Base-by-base conservation (phyloP, 2,329 filamentous ascomycete species). In the Aspergillus tubingensis region DNA sequence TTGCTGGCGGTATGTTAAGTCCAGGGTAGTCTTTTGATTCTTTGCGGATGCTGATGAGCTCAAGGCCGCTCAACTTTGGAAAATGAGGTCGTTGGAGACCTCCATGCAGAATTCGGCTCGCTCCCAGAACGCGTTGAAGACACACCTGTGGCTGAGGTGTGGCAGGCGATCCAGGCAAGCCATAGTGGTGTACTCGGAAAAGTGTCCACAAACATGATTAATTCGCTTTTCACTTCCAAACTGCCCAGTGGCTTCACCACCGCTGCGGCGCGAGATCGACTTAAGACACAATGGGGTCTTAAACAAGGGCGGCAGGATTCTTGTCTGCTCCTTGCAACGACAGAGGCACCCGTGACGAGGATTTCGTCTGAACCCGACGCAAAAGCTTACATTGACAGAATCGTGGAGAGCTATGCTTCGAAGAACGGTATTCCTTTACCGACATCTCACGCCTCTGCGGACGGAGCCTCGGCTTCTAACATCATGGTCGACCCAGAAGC, bases 71-170 rank as follows among this genome's bases (percentile, higher is more conserved):
- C 57, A 6, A 59, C 57, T 1, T 30, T 59, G n/a, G 41, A 59
- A 15, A 59, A 59, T 10, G 57, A 59, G 21, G 30, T 59, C 21
- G 36, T 59, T n/a, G 57, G 57, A 13, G 57, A 59, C 5, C 51
- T 59, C 21, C 41, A 39, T 7, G 47, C 47, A 11, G 57, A 59
- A 8, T 49, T 59, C 10, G 51, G 41, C 19, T 8, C 21, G 3
- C 44, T 59, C 13, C 57, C 57, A 19, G 57, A 59, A 15, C 30
- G 38, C 13, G 21, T 38, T 5, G 57, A 59, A 23, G 43, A 48
- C 25, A 15, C 32, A n/a, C 23, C 57, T 2, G 41, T 59, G 13
- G 52, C 8, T 7, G 43, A 36, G 2, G 8, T 59, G 30, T 39
- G 47, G 21, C 32, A n/a, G 4, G 19, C 43, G 3, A 32, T 41